Base-by-base conservation (phyloP, 2,329 filamentous ascomycete genomes). In the Macrophomina tecta region DNA sequence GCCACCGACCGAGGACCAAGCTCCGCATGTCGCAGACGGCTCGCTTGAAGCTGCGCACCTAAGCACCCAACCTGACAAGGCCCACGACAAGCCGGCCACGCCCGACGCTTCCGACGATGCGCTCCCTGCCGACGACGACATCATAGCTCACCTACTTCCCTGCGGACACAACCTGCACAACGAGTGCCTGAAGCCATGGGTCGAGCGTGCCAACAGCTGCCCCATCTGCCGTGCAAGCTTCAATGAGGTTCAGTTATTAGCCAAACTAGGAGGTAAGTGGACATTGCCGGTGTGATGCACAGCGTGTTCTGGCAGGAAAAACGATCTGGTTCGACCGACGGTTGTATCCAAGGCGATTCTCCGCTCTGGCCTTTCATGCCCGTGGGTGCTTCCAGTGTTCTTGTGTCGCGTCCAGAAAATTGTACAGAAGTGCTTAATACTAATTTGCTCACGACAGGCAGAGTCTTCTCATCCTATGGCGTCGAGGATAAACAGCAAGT, bases 141-240 rank as follows among this genome's bases (percentile, higher is more conserved):
- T 82, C 69, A 85, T 90, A 73, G 88, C 87, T 68, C 87, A 89
- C 74, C 75, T 90, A 34, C 77, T 89, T 68, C 90, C 93, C 55
- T 99, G 95, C 80, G 91, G 92, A 67, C 96, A 99, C 83, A 87
- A 94, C 72, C 85, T 99, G 72, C 95, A 99, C 82, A 90, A 99
- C 82, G 89, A 91, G 63, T 99, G 95, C 79, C 86, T 99, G 72
- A 91, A 91, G 73, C 92, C 93, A 72, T 99, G 95, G 95, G 93
- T 94, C 53, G 92, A 96, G 80, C 91, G 96, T 78, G 94, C 95
- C 70, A 99, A 98, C 81, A 97, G 94, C 77, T 99, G 95, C 79
- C 95, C 95, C 53, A 97, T 99, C 79, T 99, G 95, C 81, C 91
- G 95, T 72, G 91, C 92, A 73, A 89, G 87, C 70, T 98, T 99